phyloP scores from a whole-genome alignment of 176 grass and related monocot species.

The bread wheat (Triticum aestivum) region IWGSC_CS_RefSeq_v2.1 NC_057800.1:518279685-518280184 shows the following conservation, averaged over 20 bases:
- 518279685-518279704: constrained; percentile 74
- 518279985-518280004: constrained; percentile 76
- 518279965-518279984: constrained; percentile 58
- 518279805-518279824: background rate
- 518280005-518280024: constrained; percentile 72
- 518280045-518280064: constrained; percentile 72
- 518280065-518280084: background rate
- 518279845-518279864: background rate
- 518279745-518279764: constrained; percentile 83
- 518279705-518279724: constrained; percentile 84
- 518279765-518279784: constrained; percentile 45
- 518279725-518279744: constrained; percentile 59
- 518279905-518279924: constrained; percentile 66
- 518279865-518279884: constrained; percentile 25
- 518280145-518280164: background rate
- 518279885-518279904: constrained; percentile 66
- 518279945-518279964: constrained; percentile 55
- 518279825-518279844: background rate
- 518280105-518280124: background rate
- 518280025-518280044: constrained; percentile 57
- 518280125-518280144: background rate
- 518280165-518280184: background rate
- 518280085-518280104: background rate
- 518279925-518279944: constrained; percentile 57
- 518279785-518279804: background rate